Percentiles rank a stretch among this genome's conserved stretches.
Evolutionary conservation across 768 basidiomycete species (phyloP).

Genomic region (Trametes gibbosa): DNA sequence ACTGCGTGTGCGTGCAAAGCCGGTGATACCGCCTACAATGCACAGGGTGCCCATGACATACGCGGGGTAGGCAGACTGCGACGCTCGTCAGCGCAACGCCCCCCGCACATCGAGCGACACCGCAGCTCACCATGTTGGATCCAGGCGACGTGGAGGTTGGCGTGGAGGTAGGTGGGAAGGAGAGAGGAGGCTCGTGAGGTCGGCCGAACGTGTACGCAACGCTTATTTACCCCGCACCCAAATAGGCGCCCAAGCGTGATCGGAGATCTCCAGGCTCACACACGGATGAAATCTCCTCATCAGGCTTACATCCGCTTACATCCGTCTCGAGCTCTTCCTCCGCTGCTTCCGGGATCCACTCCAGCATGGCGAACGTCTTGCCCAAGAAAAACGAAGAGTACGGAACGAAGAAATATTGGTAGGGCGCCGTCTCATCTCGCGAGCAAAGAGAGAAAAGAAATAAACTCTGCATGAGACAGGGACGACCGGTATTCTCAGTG

Average conservation of each 20-base stretch:
- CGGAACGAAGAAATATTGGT: slow-evolving; percentile 70
- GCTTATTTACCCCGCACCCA: slow-evolving; percentile 17
- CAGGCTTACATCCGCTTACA: neutral
- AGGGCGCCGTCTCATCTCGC: slow-evolving; percentile 18
- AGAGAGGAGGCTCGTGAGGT: slow-evolving; percentile 1
- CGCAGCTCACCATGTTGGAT: slow-evolving; percentile 5
- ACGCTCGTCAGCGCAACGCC: neutral
- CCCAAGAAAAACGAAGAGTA: slow-evolving; percentile 70
- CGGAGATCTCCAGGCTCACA: slow-evolving; percentile 10
- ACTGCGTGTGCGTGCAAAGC: slow-evolving; percentile 69
- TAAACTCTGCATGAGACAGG: slow-evolving; percentile 41
- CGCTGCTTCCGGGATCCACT: neutral
- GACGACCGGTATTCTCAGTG: slow-evolving; percentile 68
- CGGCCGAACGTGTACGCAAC: slow-evolving; percentile 4
- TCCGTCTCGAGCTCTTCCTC: neutral
- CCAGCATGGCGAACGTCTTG: slow-evolving; percentile 30
- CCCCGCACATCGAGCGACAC: neutral
- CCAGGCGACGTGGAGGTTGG: slow-evolving; percentile 4
- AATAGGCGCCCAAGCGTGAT: slow-evolving; percentile 6
- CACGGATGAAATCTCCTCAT: slow-evolving; percentile 7
- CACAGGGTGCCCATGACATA: slow-evolving; percentile 76
- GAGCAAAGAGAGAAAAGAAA: neutral
- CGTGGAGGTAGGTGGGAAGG: slow-evolving; percentile 14
- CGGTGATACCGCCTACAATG: slow-evolving; percentile 72
- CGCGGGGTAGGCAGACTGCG: slow-evolving; percentile 78